Base-by-base conservation (phyloP, 257 asterid genomes). In the Penstemon newberryi region DNA sequence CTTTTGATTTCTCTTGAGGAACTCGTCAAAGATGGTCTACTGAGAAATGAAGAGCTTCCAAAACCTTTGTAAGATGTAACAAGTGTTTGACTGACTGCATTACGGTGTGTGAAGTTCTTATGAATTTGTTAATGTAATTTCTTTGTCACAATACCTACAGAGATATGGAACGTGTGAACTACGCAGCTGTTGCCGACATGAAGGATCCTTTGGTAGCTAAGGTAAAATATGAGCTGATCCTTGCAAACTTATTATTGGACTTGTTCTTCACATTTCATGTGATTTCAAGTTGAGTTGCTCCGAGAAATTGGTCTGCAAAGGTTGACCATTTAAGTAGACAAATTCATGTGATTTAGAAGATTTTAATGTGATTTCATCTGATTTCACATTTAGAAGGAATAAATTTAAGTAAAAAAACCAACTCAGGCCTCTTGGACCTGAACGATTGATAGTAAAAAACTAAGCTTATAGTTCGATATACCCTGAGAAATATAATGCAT, bases 1-100 rank as follows among this genome's bases (percentile, higher is more conserved):
- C 95, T 91, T 71, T 71, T 94, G 81, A 86, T 94, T 79, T 94
- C 99, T 60, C 96, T 94, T 41, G 99, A 91, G 66, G 93, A 89
- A 66, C 96, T 94, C 64, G 99, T 89, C 55, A 74, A 84, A 59
- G 99, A 91, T 83, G 97, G 97, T 67, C 80, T 94, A 62, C 78
- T 94, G 77, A 67, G 74, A 61, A 73, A 79, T 68, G 90, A 87
- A 59, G 99, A 94, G 75, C 95, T 94, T 72, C 99, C 99, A 13
- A 75, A 83, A 77, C 91, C 99, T 71, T 43, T 87, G 99, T 94
- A 83, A 87, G 92, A 49, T 59, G 50, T 62, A 56, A 13, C 46
- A 56, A 18, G 8, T 56, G n/a, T 53, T 5, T 66, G 40, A 52
- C 65, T 71, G 53, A 56, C 54, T 53, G 53, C 44, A 37, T 45